Conservation (phyloP, 768 basidiomycete genomes). For the Leccinum obscurum region DNA sequence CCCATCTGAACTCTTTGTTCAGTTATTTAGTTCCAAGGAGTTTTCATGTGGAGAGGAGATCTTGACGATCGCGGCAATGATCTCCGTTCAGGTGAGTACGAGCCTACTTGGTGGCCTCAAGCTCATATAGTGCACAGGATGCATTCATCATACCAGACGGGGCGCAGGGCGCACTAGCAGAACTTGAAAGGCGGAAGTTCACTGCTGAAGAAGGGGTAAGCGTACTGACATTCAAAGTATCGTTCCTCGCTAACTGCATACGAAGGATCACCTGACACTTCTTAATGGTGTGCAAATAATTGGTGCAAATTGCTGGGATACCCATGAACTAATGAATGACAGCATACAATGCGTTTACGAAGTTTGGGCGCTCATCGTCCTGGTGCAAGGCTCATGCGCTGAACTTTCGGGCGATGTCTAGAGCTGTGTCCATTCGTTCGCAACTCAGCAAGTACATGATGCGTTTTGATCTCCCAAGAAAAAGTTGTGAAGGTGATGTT, state of each 20-base stretch:
- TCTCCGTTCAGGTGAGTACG: conserved; percentile 73
- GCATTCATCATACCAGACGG: conserved; percentile 89
- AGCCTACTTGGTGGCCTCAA: conserved; percentile 5
- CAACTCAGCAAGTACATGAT: conserved; percentile 95
- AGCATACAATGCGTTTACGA: conserved; percentile 94
- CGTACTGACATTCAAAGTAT: conserved; percentile 23
- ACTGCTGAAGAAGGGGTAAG: conserved; percentile 95
- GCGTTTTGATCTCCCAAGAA: conserved; percentile 76
- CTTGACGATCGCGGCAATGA: conserved; percentile 95
- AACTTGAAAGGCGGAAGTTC: conserved; percentile 93
- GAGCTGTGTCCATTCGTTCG: conserved; percentile 91
- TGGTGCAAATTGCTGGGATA: background rate
- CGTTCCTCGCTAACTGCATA: background rate
- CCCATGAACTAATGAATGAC: conserved; percentile 12
- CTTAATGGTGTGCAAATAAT: conserved; percentile 66
- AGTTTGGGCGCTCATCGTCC: conserved; percentile 77
- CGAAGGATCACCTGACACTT: conserved; percentile 90
- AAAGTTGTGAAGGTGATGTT: conserved; percentile 90
- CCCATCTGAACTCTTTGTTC: conserved; percentile 5
- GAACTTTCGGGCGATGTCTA: conserved; percentile 91
- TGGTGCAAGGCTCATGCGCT: conserved; percentile 95
- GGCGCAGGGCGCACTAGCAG: conserved; percentile 79
- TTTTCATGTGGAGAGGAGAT: conserved; percentile 94
- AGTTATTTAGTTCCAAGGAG: conserved; percentile 87
- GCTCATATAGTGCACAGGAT: conserved; percentile 50